Percentiles rank a stretch among this genome's conserved stretches.
phyloP scores from a whole-genome alignment of 345 rosid genomes.

The Salix exigua region DNA sequence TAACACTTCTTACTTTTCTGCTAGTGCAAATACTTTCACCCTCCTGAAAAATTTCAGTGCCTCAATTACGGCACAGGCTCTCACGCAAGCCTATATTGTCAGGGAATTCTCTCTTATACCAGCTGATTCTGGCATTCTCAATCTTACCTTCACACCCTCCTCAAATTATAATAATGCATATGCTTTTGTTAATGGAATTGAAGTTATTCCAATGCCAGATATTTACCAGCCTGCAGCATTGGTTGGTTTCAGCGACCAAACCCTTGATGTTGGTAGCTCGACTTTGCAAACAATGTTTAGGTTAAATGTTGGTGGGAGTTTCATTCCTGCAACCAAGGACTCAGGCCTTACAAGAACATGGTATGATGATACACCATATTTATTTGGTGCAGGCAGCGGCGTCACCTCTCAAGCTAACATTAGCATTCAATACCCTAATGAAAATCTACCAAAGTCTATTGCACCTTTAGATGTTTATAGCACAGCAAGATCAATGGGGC shows the following conservation, averaged over 20 bases:
- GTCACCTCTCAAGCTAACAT: slow-evolving; percentile 8
- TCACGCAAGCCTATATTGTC: slow-evolving; percentile 23
- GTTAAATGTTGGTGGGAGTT: slow-evolving; percentile 26
- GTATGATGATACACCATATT: slow-evolving; percentile 27
- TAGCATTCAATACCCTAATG: slow-evolving; percentile 13
- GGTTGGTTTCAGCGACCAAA: slow-evolving; percentile 20
- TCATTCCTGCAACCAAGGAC: slow-evolving; percentile 20
- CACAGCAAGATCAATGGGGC: slow-evolving; percentile 20
- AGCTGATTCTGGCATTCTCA: slow-evolving; percentile 6
- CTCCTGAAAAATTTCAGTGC: slow-evolving; percentile 32
- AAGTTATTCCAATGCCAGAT: slow-evolving; percentile 27
- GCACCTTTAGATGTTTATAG: slow-evolving; percentile 21
- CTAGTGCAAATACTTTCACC: slow-evolving; percentile 14
- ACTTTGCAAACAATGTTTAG: slow-evolving; percentile 24
- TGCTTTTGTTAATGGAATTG: slow-evolving; percentile 28
- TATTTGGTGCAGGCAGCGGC: slow-evolving; percentile 21
- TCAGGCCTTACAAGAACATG: slow-evolving; percentile 28
- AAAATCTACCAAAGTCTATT: slow-evolving; percentile 1
- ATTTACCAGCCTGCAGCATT: slow-evolving; percentile 7
- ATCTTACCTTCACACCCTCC: slow-evolving; percentile 24
- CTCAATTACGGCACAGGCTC: slow-evolving; percentile 19
- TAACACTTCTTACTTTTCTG: slow-evolving; percentile 14
- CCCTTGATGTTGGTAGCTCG: slow-evolving; percentile 4
- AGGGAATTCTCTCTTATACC: slow-evolving; percentile 18
- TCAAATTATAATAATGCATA: neutral